These are phyloP conservation scores for Ogataea trehalophila DNA, from an alignment of 805 yeast genomes.

Conservation along the genomic window DNA sequence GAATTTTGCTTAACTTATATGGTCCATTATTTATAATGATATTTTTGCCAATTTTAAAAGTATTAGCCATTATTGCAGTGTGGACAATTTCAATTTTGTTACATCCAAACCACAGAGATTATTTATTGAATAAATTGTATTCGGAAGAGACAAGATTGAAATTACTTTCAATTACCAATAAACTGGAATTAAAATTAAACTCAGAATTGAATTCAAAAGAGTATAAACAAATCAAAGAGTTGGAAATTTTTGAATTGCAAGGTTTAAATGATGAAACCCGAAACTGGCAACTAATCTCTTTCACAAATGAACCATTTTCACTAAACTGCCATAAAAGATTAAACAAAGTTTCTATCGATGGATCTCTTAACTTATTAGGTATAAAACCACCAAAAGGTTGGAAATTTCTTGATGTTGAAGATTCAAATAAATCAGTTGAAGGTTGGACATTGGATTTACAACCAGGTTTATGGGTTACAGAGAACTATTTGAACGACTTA, in stretches of 20 bases:
- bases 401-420: conserved; percentile 36
- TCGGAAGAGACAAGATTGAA: conserved; percentile 63
- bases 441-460: conserved; percentile 67
- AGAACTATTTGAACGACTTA: conserved; percentile 43
- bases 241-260: conserved; percentile 69
- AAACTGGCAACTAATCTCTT: conserved; percentile 64
- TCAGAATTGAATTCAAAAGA: conserved; percentile 36
- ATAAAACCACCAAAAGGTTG: conserved; percentile 58
- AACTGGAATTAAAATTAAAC: conserved; percentile 39
- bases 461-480: conserved; percentile 59
- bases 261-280: conserved; percentile 40
- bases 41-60: conserved; percentile 28
- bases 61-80: conserved; percentile 31
- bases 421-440: conserved; percentile 15
- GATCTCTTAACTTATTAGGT: conserved; percentile 29
- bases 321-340: conserved; percentile 40
- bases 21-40: conserved; percentile 16
- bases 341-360: conserved; percentile 23
- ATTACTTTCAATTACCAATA: conserved; percentile 43
- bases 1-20: conserved; percentile 25
- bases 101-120: conserved; percentile 53
- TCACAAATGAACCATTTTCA: conserved; percentile 48
- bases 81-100: conserved; percentile 45
- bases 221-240: conserved; percentile 39
- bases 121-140: conserved; percentile 41